Evolutionary conservation across 2,329 filamentous ascomycete genomes (phyloP), one percentile per base, ranked within the genome.

Genomic region (Coniochaeta sp.): DNA sequence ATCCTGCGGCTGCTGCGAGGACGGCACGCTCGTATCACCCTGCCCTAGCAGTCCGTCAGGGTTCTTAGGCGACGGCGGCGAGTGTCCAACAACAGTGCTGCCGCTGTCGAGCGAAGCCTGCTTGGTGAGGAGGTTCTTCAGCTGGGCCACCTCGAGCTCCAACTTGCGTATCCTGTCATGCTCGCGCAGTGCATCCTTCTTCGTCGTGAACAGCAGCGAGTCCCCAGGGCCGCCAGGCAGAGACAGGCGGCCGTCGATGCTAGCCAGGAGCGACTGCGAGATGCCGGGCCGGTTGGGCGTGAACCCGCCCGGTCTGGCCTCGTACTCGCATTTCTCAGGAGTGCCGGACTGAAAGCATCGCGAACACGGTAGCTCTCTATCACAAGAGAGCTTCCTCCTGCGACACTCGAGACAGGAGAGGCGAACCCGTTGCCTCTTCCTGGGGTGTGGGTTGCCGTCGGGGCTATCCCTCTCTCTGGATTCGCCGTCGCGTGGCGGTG

Each of bases 271-370:
- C 20, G 57, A 59, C 48, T 63, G 64, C 10, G 64, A 63, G 54
- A 79, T 67, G 59, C 76, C 74, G 51, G 75, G 77, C 67, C 73
- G 78, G 57, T 59, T 63, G 52, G 57, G 63, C 13, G 59, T 67
- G n/a, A 58, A 64, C 46, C 64, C 58, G 26, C 71, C 70, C 18
- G 71, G 70, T 31, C 70, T 64, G 27, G 77, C 75, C 64, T 83
- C 79, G 60, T 82, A 83, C 55, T 75, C 79, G 66, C 79, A 83
- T 14, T 76, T 73, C 49, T 82, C 79, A 18, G 79, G 74, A 26
- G 79, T 83, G 59, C 78, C 79, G 54, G 78, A 82, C 66, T 82
- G 82, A 64, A 82, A 73, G 64, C 80, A 83, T 46, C 80, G 76
- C 64, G 82, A 78, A 61, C 80, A 83, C 22, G 80, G 80, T 58